phyloP scores from a whole-genome alignment of 1,139 yeast genomes.

The Kodamaea plutei region DNA sequence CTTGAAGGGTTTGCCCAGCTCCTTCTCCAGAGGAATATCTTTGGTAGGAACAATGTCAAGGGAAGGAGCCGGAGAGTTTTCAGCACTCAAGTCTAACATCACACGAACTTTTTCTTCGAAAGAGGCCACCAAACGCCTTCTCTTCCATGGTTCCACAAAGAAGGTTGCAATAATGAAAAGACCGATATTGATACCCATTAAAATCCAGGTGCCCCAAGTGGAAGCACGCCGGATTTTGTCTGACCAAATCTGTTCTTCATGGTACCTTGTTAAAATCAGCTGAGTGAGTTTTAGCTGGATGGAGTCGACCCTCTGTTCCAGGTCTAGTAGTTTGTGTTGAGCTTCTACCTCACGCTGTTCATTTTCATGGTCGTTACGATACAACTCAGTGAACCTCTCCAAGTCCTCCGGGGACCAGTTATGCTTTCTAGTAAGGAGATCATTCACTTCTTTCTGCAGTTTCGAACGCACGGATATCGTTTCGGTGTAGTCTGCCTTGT shows the following conservation, averaged over 20 bases:
- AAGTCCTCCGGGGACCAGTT: slow-evolving; percentile 76
- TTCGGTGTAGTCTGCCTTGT: slow-evolving; percentile 53
- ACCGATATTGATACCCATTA: slow-evolving; percentile 83
- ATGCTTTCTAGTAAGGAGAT: slow-evolving; percentile 78
- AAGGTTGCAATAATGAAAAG: slow-evolving; percentile 79
- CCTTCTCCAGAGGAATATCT: too few relatives aligned
- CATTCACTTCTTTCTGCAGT: slow-evolving; percentile 86
- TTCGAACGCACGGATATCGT: slow-evolving; percentile 64
- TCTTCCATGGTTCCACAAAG: slow-evolving; percentile 91
- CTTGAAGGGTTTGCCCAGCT: not conserved
- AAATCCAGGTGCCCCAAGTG: slow-evolving; percentile 93
- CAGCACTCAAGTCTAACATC: too few relatives aligned
- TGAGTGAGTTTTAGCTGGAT: slow-evolving; percentile 66
- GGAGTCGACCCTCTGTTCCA: slow-evolving; percentile 67
- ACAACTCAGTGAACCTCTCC: slow-evolving; percentile 77
- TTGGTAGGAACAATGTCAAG: too few relatives aligned
- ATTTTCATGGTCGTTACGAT: slow-evolving; percentile 75
- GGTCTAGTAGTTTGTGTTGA: slow-evolving; percentile 44
- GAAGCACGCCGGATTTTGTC: slow-evolving; percentile 92
- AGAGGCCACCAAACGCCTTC: slow-evolving; percentile 71
- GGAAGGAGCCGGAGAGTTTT: too few relatives aligned
- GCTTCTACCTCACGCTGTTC: slow-evolving; percentile 58
- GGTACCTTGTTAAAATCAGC: slow-evolving; percentile 82
- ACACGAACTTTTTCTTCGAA: slow-evolving; percentile 69
- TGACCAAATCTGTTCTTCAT: slow-evolving; percentile 98